These are phyloP conservation scores for Pharus latifolius DNA, from an alignment of 176 grass and related monocot species.

Conservation along the genomic window DNA sequence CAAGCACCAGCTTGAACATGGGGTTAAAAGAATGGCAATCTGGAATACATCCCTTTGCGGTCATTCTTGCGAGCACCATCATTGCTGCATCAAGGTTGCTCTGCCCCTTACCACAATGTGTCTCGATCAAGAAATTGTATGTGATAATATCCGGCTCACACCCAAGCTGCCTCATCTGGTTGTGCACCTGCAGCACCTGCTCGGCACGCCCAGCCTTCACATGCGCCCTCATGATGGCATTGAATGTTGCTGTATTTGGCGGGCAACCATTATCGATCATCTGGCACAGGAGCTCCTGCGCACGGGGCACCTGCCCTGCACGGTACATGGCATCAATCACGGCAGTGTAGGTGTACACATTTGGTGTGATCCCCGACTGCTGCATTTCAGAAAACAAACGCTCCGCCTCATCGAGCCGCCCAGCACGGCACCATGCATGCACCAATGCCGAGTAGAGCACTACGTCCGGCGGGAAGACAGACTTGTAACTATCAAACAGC, in stretches of 20 bases:
- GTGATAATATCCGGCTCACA: constrained; percentile 82
- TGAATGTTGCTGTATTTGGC: constrained; percentile 69
- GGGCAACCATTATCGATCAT: constrained; percentile 71
- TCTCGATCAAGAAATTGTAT: constrained; percentile 88
- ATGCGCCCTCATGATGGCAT: constrained; percentile 62
- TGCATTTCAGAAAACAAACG: constrained; percentile 61
- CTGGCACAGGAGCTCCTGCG: constrained; percentile 74
- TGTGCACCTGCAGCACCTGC: constrained; percentile 85
- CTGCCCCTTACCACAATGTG: constrained; percentile 68
- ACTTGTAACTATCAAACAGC: constrained; percentile 58
- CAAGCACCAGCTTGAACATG: constrained; percentile 54
- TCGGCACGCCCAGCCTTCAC: constrained; percentile 64
- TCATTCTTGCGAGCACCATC: constrained; percentile 78
- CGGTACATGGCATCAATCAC: constrained; percentile 94
- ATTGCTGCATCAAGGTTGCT: constrained; percentile 69
- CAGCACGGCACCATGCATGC: constrained; percentile 71
- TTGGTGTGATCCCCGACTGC: constrained; percentile 49
- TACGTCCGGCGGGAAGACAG: constrained; percentile 58
- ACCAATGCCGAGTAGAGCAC: constrained; percentile 68
- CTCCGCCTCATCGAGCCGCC: constrained; percentile 60
- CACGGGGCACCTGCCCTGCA: constrained; percentile 65
- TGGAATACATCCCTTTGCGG: constrained; percentile 50
- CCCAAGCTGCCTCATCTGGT: constrained; percentile 72
- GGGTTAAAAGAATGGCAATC: constrained; percentile 81
- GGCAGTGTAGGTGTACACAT: constrained; percentile 84